Base-by-base conservation (phyloP, 306 rosid genomes). In the Sphenostylis stenocarpa region DNA sequence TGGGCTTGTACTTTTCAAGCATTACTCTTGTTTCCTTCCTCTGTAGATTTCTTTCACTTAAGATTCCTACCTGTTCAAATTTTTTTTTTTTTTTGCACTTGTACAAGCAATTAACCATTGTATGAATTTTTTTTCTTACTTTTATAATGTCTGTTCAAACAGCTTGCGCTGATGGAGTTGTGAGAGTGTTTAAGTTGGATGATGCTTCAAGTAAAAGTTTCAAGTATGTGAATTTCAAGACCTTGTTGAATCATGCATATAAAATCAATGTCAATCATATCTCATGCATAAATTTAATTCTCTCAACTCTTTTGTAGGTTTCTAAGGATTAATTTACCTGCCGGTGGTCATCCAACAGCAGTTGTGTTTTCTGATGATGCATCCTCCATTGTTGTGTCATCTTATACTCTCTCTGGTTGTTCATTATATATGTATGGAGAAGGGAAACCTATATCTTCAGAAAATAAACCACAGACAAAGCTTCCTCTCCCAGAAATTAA, bases 131-230 rank as follows among this genome's bases (percentile, higher is more conserved):
- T 56, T 15, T 82, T 43, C 75, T 49, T 13, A 62, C 62, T 5
- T 26, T 7, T 67, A 56, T 67, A 53, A 63, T 85, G 23, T 43
- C 45, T 83, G 26, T 78, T 70, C 49, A 57, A 70, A 72, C 92
- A 96, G 99, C 94, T 77, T 96, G 98, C 78, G 97, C 88, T 47
- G 99, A 96, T 88, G 99, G 99, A 85, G 82, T 96, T 61, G 77
- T 96, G 82, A 89, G 99, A 75, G 91, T 92, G 26, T 96, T 96
- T 68, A 92, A 92, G 91, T 77, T 96, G 91, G 99, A 96, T 21
- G 97, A 96, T 80, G 94, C 91, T 79, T 85, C 88, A 51, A 93
- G 98, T 71, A 92, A 91, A 93, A 96, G 99, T 86, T 96, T 92
- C 96, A 96, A 87, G 97, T 92, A 90, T 56, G 86, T 79, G 90